Percentiles rank a stretch among this genome's conserved stretches.
Conservation (phyloP, 169 alveolate species). For the Plasmodium gonderi region DNA sequence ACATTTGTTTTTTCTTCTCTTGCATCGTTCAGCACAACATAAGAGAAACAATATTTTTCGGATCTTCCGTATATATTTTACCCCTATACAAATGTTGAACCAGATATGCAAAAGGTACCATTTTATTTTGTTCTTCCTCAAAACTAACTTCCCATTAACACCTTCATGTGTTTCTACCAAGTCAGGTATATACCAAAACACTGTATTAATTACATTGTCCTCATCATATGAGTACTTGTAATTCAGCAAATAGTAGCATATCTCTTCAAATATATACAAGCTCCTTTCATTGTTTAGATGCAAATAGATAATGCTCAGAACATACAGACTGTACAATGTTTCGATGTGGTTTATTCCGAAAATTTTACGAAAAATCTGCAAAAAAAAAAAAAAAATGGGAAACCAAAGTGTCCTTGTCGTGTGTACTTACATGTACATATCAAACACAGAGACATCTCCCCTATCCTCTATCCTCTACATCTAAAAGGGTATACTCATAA, state of each 20-base stretch:
- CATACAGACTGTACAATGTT: slow-evolving; percentile 10
- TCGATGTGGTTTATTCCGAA: slow-evolving; percentile 34
- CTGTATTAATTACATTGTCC: neutral
- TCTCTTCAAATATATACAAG: slow-evolving; percentile 21
- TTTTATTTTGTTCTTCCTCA: neutral
- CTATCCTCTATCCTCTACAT: no score
- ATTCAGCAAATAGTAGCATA: slow-evolving; percentile 20
- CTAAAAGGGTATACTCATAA: neutral
- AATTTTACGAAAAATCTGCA: neutral
- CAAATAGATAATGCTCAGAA: slow-evolving; percentile 21
- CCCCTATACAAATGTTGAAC: slow-evolving; percentile 21
- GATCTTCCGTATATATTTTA: slow-evolving; percentile 6
- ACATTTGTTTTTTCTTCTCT: neutral
- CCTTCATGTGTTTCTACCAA: neutral
- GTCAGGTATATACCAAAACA: slow-evolving; percentile 40
- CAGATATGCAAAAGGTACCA: slow-evolving; percentile 8
- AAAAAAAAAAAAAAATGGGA: no score
- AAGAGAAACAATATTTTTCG: slow-evolving; percentile 14
- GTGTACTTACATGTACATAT: slow-evolving; percentile 10
- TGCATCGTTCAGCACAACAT: neutral
- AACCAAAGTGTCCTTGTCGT: no score
- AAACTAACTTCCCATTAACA: neutral
- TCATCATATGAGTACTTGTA: slow-evolving; percentile 13
- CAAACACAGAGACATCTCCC: neutral
- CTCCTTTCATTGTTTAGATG: slow-evolving; percentile 14